phyloP scores from a whole-genome alignment of 2,329 filamentous ascomycete species.

The Epichloe elymi region DNA sequence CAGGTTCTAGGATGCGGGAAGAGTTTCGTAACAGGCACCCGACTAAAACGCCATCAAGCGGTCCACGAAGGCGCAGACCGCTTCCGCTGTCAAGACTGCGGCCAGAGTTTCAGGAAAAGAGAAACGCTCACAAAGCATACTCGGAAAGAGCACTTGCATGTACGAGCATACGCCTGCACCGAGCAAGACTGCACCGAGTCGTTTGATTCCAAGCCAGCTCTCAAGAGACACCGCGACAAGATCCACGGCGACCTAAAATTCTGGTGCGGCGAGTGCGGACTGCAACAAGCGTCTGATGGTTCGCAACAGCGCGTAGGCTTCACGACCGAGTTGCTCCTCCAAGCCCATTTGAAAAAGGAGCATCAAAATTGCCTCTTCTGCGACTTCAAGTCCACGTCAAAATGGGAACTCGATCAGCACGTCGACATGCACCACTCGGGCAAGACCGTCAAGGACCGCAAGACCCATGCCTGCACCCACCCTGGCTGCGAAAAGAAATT shows the following conservation, averaged over 20 bases:
- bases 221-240: slow-evolving; percentile 58
- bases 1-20: slow-evolving; percentile 61
- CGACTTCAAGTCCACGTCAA: slow-evolving; percentile 50
- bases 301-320: slow-evolving; percentile 43
- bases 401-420: slow-evolving; percentile 60
- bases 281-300: slow-evolving; percentile 24
- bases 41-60: slow-evolving; percentile 63
- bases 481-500: slow-evolving; percentile 62
- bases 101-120: slow-evolving; percentile 73
- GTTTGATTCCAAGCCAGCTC: slow-evolving; percentile 59
- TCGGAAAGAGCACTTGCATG: slow-evolving; percentile 57
- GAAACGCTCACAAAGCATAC: slow-evolving; percentile 77
- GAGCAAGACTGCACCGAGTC: slow-evolving; percentile 47
- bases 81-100: slow-evolving; percentile 63
- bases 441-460: slow-evolving; percentile 46
- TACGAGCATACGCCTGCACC: slow-evolving; percentile 59
- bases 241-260: slow-evolving; percentile 59
- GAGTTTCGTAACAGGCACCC: slow-evolving; percentile 67
- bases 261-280: slow-evolving; percentile 62
- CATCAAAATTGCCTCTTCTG: slow-evolving; percentile 72
- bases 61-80: slow-evolving; percentile 63
- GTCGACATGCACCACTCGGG: slow-evolving; percentile 64
- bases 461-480: slow-evolving; percentile 52
- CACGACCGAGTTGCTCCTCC: slow-evolving; percentile 55
- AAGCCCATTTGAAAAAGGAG: slow-evolving; percentile 57